phyloP scores from a whole-genome alignment of 2,329 filamentous ascomycete species.

The Zalaria obscura region DNA sequence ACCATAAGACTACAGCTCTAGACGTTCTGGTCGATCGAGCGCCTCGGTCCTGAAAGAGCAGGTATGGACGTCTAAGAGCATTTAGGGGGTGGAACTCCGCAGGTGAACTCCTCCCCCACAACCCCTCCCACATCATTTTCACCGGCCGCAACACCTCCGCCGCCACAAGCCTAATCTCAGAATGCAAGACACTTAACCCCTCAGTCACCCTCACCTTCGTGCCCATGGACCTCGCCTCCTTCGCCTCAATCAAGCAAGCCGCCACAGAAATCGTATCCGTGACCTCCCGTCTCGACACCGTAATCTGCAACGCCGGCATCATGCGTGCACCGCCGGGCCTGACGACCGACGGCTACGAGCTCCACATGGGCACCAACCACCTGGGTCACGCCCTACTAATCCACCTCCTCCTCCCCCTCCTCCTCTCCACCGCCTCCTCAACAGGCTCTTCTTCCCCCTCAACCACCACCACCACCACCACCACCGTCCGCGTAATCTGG shows the following conservation, averaged over 20 bases:
- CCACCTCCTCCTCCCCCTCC: slow-evolving; percentile 6
- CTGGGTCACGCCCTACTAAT: slow-evolving; percentile 15
- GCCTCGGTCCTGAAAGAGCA: too few species aligned
- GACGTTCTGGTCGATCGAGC: too few species aligned
- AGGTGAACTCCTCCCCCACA: slow-evolving; percentile 25
- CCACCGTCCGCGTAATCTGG: slow-evolving; percentile 8
- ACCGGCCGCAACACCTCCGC: slow-evolving; percentile 33
- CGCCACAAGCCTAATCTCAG: slow-evolving; percentile 26
- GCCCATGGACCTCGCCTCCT: slow-evolving; percentile 35
- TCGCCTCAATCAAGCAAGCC: slow-evolving; percentile 32
- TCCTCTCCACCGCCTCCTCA: slow-evolving; percentile 3
- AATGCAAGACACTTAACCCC: slow-evolving; percentile 17
- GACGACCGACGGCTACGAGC: slow-evolving; percentile 12
- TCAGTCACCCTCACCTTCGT: slow-evolving; percentile 29
- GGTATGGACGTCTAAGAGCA: too few species aligned
- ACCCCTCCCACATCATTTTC: slow-evolving; percentile 37
- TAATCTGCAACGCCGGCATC: slow-evolving; percentile 14
- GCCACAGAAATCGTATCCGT: slow-evolving; percentile 26
- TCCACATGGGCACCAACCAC: slow-evolving; percentile 14
- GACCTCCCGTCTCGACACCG: slow-evolving; percentile 20
- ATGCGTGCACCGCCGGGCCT: slow-evolving; percentile 9
- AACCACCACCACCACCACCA: too few species aligned
- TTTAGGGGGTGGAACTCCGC: too few species aligned
- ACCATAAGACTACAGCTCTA: too few species aligned
- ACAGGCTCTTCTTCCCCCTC: background rate